Evolutionary conservation across 148 eudicot species (phyloP), one percentile per base, ranked within the genome.

Genomic region (Dysphania ambrosioides): DNA sequence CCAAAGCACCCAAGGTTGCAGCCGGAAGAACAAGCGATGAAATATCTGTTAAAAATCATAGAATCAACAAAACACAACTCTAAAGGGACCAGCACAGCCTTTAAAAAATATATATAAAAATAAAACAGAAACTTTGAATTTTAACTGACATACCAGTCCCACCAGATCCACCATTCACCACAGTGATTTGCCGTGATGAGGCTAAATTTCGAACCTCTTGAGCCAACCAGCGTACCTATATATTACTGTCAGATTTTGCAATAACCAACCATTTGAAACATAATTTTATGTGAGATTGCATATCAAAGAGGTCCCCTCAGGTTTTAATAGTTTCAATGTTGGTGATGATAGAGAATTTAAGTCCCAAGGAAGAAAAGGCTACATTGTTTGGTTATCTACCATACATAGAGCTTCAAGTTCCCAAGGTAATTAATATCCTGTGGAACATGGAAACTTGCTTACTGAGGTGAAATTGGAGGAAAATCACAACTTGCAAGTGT

Each of bases 191-290:
- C 47, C 89, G 79, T 31, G 87, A 67, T 58, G 88, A 85, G 59
- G 96, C 87, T 79, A 91, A 55, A 49, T 87, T 93, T 36, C 96
- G 87, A 41, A 94, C 85, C 78, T 94, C 98, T 82, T 85, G 86
- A 49, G 93, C 90, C 73, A 94, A 82, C 81, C 96, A 82, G n/a
- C 87, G 91, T 80, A 91, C 89, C 98, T 94, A 84, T 53, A 75
- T 74, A 53, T 42, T 24, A 36, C 73, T 27, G 24, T 11, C 55
- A 65, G 55, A 27, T 63, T 63, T 34, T 8, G 21, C 21, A 27
- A 53, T 29, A 62, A 62, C 13, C 27, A 51, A 59, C 30, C 65
- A 40, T 75, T 42, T 26, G 51, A 65, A 78, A 30, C 67, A 68
- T 55, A 72, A 32, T 23, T 9, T 19, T 23, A n/a, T 23, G 16